phyloP scores from a whole-genome alignment of 768 basidiomycete genomes.

The Tricholoma hemisulphureum region DNA sequence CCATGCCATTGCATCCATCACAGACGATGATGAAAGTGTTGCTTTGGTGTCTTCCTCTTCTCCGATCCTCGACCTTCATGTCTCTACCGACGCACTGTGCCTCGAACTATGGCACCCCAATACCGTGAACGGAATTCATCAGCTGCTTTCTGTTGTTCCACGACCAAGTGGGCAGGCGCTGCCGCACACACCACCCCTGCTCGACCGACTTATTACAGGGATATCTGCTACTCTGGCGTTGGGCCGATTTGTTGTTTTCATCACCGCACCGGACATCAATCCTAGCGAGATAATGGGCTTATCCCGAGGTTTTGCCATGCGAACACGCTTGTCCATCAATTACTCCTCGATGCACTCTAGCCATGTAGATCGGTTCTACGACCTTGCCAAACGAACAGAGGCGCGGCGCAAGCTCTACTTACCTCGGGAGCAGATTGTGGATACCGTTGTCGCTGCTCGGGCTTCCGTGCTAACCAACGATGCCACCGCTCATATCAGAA shows the following conservation, averaged over 20 bases:
- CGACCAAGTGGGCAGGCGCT: conserved; percentile 10
- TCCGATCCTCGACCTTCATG: conserved; percentile 43
- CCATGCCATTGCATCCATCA: conserved; percentile 48
- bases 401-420: conserved; percentile 55
- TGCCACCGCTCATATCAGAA: conserved; percentile 41
- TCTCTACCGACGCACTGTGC: conserved; percentile 56
- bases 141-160: conserved; percentile 44
- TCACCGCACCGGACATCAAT: conserved; percentile 81
- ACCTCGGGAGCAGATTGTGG: conserved; percentile 47
- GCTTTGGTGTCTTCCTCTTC: conserved; percentile 45
- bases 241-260: conserved; percentile 58
- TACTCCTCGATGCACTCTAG: conserved; percentile 50
- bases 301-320: conserved; percentile 66
- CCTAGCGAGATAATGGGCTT: conserved; percentile 63
- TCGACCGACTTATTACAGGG: conserved; percentile 53
- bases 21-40: conserved; percentile 42
- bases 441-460: conserved; percentile 44
- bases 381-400: conserved; percentile 37
- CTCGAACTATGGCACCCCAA: conserved; percentile 67
- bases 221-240: conserved; percentile 56
- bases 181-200: conserved; percentile 21
- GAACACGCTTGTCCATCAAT: conserved; percentile 51
- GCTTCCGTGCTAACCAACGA: conserved; percentile 30
- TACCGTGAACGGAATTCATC: conserved; percentile 52
- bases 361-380: conserved; percentile 37